Evolutionary conservation across 345 rosid genomes (phyloP), one percentile per base, ranked within the genome.

Genomic region (Populus deltoides): DNA sequence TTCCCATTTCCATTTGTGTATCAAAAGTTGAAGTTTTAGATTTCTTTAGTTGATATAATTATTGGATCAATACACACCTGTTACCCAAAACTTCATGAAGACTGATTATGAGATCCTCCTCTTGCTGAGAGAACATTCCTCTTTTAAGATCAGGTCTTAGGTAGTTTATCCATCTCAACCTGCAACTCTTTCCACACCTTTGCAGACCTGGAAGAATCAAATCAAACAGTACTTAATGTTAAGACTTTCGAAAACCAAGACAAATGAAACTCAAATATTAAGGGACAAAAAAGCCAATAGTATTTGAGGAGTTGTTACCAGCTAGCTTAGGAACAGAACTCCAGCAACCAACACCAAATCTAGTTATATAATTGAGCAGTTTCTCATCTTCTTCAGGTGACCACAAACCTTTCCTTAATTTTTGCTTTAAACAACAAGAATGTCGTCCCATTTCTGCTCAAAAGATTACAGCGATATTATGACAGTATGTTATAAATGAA

Each of bases 91-190:
- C 51, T 83, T 79, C 70, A 66, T 87, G 89, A 57, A 84, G 82
- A 39, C 75, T 78, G 73, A 84, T 36, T 18, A 87, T 85, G 68
- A 76, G 86, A 75, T 87, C 83, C 70, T 87, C 89, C 63, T 87
- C 89, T 66, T 83, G 86, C 3, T 78, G 86, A 9, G 89, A 87
- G 57, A 87, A 87, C 83, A 81, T 81, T 66, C 89, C 89, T 78
- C 97, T 89, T 76, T 94, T 92, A 59, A 94, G 90, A 73, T 94
- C 97, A 80, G 98, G 98, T 79, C 98, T 89, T 87, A 94, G 78
- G 86, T 94, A 94, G 72, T 94, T 94, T 78, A 94, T 90, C 98
- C 98, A 94, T 76, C 98, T 90, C 73, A 94, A 79, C 70, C 98
- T 88, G 78, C 98, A 94, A 79, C 98, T 94, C 85, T 94, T 94